Evolutionary conservation across 257 asterid species (phyloP).

Genomic region (Eucommia ulmoides): DNA sequence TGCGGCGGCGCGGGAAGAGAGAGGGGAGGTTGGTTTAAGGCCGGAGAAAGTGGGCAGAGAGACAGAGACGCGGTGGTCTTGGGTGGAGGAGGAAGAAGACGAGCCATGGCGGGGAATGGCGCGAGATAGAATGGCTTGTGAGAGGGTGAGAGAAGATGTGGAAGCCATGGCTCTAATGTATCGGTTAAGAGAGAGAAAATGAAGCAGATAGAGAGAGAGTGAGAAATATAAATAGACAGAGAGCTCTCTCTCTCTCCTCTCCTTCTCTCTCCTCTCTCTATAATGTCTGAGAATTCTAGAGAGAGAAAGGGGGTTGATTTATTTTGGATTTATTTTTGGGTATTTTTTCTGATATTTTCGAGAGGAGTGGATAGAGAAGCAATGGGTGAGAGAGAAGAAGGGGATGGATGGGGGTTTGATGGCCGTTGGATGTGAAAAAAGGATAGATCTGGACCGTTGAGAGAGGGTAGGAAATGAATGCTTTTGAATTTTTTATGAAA

Average conservation of each 20-base stretch:
- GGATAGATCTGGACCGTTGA: conserved; percentile 8
- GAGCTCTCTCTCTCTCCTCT: conserved; percentile 58
- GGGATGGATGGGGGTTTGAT: conserved; percentile 11
- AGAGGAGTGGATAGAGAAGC: conserved; percentile 6
- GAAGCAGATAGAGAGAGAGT: conserved; percentile 58
- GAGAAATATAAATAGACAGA: conserved; percentile 79
- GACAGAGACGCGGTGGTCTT: conserved; percentile 12
- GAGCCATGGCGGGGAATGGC: conserved; percentile 52
- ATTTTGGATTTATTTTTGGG: neutral
- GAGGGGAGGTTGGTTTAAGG: conserved; percentile 39
- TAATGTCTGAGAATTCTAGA: too few species aligned
- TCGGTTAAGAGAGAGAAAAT: conserved; percentile 4
- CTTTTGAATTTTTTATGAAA: conserved; percentile 5
- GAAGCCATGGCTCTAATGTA: conserved; percentile 20
- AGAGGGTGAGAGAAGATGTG: conserved; percentile 6
- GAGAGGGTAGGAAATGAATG: conserved; percentile 11
- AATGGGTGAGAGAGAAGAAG: conserved; percentile 15
- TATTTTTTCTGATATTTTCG: neutral
- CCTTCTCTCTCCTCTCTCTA: too few species aligned
- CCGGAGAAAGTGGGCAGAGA: conserved; percentile 41
- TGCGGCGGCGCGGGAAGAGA: conserved; percentile 16
- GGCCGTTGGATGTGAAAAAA: conserved; percentile 2
- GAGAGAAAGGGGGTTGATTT: neutral
- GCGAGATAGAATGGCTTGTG: conserved; percentile 3
- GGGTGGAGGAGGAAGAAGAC: conserved; percentile 5